Evolutionary conservation across 495 filamentous ascomycete genomes (phyloP).

Genomic region (Podospora australis): DNA sequence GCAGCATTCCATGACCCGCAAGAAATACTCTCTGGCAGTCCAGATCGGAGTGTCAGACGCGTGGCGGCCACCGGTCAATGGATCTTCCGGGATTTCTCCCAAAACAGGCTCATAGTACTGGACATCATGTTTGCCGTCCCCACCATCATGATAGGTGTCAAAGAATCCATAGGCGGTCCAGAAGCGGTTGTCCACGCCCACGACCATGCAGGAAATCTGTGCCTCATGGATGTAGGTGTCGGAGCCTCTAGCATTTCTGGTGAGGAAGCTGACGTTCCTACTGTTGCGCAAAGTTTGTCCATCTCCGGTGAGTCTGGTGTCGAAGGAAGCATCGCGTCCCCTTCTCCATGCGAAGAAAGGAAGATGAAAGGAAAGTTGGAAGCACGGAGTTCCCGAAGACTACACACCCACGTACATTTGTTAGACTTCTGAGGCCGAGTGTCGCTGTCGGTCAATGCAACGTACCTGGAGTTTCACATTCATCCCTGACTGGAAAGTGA

Average conservation of each 20-base stretch:
- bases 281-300: background rate
- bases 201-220: slow-evolving; percentile 15
- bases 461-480: slow-evolving; percentile 6
- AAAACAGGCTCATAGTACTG: background rate
- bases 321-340: background rate
- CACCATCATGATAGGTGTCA: slow-evolving; percentile 18
- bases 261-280: background rate
- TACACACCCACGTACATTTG: no score
- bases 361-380: slow-evolving; percentile 15
- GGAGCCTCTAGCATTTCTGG: background rate
- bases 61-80: slow-evolving; percentile 1
- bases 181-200: slow-evolving; percentile 10
- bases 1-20: slow-evolving; percentile 7
- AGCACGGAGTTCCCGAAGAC: background rate
- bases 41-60: background rate
- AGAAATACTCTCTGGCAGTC: slow-evolving; percentile 15
- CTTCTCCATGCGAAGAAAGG: slow-evolving; percentile 12
- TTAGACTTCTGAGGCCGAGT: no score
- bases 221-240: slow-evolving; percentile 12
- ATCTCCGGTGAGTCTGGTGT: background rate
- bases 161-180: slow-evolving; percentile 18
- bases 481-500: slow-evolving; percentile 11
- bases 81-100: slow-evolving; percentile 1
- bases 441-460: no score
- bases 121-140: slow-evolving; percentile 10